These are phyloP conservation scores for Verbena officinalis DNA, from an alignment of 257 asterid genomes.

Conservation along the genomic window DNA sequence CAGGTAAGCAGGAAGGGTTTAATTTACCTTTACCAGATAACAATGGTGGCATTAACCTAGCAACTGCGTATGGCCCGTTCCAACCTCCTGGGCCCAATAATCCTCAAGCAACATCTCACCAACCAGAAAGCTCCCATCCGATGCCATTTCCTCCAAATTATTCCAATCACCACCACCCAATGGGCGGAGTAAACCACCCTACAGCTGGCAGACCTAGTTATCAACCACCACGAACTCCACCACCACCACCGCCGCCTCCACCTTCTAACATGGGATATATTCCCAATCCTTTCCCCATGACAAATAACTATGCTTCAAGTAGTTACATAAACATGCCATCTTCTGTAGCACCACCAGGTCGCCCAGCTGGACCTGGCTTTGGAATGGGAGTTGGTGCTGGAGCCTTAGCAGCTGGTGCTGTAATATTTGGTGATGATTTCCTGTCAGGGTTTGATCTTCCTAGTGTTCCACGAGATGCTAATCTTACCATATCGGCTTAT, in stretches of 20 bases:
- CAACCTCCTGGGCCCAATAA: slow-evolving; percentile 36
- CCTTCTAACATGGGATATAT: slow-evolving; percentile 62
- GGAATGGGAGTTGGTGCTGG: slow-evolving; percentile 78
- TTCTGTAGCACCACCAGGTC: slow-evolving; percentile 50
- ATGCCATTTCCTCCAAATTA: slow-evolving; percentile 45
- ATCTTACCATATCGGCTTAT: slow-evolving; percentile 44
- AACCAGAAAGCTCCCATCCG: slow-evolving; percentile 37
- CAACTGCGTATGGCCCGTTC: slow-evolving; percentile 33
- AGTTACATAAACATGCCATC: slow-evolving; percentile 58
- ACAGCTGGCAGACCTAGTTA: slow-evolving; percentile 28
- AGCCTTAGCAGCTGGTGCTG: slow-evolving; percentile 83
- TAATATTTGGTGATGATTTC: slow-evolving; percentile 79
- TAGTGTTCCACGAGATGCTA: slow-evolving; percentile 42
- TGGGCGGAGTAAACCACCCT: slow-evolving; percentile 31
- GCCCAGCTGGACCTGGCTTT: slow-evolving; percentile 50
- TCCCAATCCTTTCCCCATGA: slow-evolving; percentile 48
- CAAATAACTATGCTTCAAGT: slow-evolving; percentile 41
- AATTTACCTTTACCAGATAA: slow-evolving; percentile 39
- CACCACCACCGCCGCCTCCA: slow-evolving; percentile 46
- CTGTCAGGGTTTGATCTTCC: slow-evolving; percentile 63
- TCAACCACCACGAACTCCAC: slow-evolving; percentile 34
- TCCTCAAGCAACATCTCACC: slow-evolving; percentile 28
- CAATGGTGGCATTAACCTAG: slow-evolving; percentile 40
- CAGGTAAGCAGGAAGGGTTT: slow-evolving; percentile 46
- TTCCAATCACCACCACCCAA: slow-evolving; percentile 35